Conservation (phyloP, 192 early-diverging fungal genomes). For the Entomortierella lignicola region DNA sequence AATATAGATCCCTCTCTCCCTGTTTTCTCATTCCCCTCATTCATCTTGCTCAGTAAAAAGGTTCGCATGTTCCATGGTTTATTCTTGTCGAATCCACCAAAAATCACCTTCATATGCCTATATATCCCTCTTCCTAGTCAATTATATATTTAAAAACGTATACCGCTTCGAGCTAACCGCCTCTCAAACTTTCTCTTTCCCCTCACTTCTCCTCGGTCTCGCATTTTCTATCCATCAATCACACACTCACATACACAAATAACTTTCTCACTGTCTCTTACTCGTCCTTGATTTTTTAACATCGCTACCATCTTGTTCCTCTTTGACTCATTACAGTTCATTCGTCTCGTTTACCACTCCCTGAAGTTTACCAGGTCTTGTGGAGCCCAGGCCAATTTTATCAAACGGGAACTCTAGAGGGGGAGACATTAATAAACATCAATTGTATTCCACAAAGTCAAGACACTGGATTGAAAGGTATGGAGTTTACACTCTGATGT, state of each 20-base stretch:
- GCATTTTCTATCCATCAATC: background rate
- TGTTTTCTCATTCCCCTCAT: background rate
- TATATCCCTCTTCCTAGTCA: slow-evolving; percentile 1
- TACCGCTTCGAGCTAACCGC: slow-evolving; percentile 2
- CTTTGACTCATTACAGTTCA: background rate
- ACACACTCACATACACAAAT: no score
- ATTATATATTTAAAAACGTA: background rate
- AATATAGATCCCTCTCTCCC: background rate
- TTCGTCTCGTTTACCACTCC: background rate
- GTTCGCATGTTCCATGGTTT: background rate
- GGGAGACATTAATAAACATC: background rate
- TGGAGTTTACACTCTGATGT: background rate
- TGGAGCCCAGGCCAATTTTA: slow-evolving; percentile 1
- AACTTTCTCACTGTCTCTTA: background rate
- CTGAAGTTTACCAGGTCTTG: background rate
- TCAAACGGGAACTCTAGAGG: background rate
- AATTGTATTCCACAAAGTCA: background rate
- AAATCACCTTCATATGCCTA: background rate
- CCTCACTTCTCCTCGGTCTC: background rate
- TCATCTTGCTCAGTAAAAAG: background rate
- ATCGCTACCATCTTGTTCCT: background rate
- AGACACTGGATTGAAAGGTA: background rate
- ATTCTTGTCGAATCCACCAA: background rate
- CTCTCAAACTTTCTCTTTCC: background rate
- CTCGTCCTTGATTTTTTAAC: background rate